phyloP scores from a whole-genome alignment of 106 monocot species.

The Platanthera guangdongensis region DNA sequence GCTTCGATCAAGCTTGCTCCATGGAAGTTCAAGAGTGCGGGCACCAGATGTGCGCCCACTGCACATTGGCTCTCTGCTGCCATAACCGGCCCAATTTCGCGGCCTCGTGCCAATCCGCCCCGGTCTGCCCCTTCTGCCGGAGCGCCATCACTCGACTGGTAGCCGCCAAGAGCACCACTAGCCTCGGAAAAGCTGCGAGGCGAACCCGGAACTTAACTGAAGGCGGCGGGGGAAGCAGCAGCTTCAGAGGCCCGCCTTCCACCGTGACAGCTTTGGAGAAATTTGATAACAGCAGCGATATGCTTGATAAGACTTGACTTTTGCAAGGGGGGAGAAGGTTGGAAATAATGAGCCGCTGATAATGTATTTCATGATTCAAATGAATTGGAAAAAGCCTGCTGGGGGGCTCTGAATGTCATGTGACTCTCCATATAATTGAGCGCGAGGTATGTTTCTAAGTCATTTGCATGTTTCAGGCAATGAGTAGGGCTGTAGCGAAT shows the following conservation, averaged over 20 bases:
- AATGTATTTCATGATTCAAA: not conserved
- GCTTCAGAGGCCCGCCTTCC: conserved; percentile 48
- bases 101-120: conserved; percentile 14
- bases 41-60: conserved; percentile 49
- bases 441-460: not conserved
- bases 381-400: not conserved
- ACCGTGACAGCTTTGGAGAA: conserved; percentile 30
- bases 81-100: conserved; percentile 43
- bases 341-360: not conserved
- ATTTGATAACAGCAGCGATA: conserved; percentile 24
- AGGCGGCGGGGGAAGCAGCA: conserved; percentile 34
- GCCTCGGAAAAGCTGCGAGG: conserved; percentile 11
- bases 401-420: not conserved
- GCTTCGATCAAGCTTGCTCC: conserved; percentile 52
- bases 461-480: not conserved
- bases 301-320: conserved; percentile 35
- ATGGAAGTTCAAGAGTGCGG: conserved; percentile 31
- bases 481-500: not conserved
- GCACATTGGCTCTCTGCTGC: conserved; percentile 51
- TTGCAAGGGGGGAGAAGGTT: not conserved
- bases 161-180: conserved; percentile 14
- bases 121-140: conserved; percentile 56
- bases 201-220: conserved; percentile 29
- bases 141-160: conserved; percentile 37
- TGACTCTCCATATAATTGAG: conserved; percentile 6